A percentile compares a stretch with the other conserved stretches of the same genome.
These are phyloP conservation scores for Galeopsis tetrahit DNA, from an alignment of 257 asterid genomes.

Conservation along the genomic window DNA sequence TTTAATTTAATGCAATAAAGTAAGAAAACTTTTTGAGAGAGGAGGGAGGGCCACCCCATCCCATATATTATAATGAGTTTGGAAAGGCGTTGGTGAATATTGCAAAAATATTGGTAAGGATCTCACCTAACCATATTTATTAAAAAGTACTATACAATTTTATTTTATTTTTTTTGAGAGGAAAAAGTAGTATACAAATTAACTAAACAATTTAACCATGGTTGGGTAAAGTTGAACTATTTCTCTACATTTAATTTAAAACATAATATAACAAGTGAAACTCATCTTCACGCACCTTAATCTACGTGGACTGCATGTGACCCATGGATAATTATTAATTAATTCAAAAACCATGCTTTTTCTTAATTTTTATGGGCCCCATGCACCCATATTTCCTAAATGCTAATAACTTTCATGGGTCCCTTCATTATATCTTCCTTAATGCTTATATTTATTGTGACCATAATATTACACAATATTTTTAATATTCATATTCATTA, in stretches of 20 bases:
- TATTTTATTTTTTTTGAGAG: too few species aligned
- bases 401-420: slow-evolving; percentile 18
- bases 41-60: slow-evolving; percentile 4
- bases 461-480: too few species aligned
- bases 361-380: slow-evolving; percentile 21
- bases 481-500: too few species aligned
- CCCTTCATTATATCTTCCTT: slow-evolving; percentile 1
- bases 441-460: slow-evolving; percentile 5
- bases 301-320: slow-evolving; percentile 31
- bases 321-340: slow-evolving; percentile 18
- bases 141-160: slow-evolving; percentile 22
- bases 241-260: not conserved
- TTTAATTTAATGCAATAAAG: not conserved
- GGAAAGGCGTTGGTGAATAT: slow-evolving; percentile 24
- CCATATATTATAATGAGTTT: slow-evolving; percentile 12
- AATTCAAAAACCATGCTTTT: not conserved
- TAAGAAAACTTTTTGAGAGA: not conserved
- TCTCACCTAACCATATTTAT: slow-evolving; percentile 46
- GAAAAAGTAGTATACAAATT: too few species aligned
- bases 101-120: slow-evolving; percentile 30
- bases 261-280: not conserved
- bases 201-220: slow-evolving; percentile 18
- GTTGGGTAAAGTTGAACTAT: slow-evolving; percentile 30
- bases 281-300: slow-evolving; percentile 29
- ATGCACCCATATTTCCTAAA: slow-evolving; percentile 3